phyloP scores from a whole-genome alignment of 2,329 filamentous ascomycete species.

The Hyphodiscus sp. region DNA sequence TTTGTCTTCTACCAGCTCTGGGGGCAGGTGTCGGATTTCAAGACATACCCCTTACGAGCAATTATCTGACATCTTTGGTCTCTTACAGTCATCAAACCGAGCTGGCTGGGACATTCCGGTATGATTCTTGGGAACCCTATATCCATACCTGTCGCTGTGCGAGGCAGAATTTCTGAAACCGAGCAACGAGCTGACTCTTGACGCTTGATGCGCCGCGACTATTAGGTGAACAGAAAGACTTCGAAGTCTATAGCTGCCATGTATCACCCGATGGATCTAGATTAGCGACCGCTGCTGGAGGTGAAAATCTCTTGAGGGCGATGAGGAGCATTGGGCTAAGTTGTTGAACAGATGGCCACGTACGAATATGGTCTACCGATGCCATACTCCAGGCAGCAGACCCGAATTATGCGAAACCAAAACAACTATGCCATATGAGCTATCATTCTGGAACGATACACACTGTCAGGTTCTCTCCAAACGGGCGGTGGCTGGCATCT shows the following conservation, averaged over 20 bases:
- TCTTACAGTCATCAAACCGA: constrained; percentile 68
- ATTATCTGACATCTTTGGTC: background rate
- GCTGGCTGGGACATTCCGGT: constrained; percentile 94
- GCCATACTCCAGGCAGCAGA: constrained; percentile 79
- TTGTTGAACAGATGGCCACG: constrained; percentile 68
- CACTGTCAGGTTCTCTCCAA: constrained; percentile 92
- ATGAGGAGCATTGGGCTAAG: constrained; percentile 17
- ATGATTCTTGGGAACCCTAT: constrained; percentile 27
- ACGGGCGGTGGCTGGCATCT: constrained; percentile 90
- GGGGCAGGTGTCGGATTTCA: background rate
- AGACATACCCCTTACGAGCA: background rate
- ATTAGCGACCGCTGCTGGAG: constrained; percentile 88
- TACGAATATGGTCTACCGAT: constrained; percentile 96
- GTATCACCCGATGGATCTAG: constrained; percentile 90
- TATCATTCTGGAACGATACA: constrained; percentile 97
- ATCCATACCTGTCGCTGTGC: background rate
- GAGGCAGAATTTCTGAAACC: background rate
- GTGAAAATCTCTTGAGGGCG: constrained; percentile 40
- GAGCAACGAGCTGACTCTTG: constrained; percentile 17
- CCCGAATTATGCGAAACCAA: constrained; percentile 66
- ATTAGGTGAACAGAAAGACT: constrained; percentile 89
- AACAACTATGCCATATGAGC: constrained; percentile 96
- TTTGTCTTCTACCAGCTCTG: background rate
- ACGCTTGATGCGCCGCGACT: constrained; percentile 21
- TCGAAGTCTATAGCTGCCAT: constrained; percentile 97